These are phyloP conservation scores for Physcomitrellopsis africana DNA, from an alignment of 225 moss, liverwort and hornwort genomes.

Conservation along the genomic window DNA sequence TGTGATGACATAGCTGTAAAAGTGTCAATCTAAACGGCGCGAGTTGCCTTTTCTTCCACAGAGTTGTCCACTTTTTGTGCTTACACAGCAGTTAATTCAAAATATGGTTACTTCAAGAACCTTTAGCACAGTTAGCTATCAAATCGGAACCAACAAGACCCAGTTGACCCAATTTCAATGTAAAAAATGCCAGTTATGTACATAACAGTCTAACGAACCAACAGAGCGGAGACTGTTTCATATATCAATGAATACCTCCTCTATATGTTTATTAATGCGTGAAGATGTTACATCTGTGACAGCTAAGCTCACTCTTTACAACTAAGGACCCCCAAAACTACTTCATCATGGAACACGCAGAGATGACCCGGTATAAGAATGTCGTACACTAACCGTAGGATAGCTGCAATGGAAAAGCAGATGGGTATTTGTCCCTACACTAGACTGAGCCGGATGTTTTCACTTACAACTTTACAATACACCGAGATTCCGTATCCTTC, in stretches of 20 bases:
- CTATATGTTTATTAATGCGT: conserved; percentile 15
- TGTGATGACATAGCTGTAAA: too few relatives aligned
- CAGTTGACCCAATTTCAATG: too few relatives aligned
- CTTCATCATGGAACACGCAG: conserved; percentile 19
- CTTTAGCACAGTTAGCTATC: too few relatives aligned
- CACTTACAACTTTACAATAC: conserved; percentile 30
- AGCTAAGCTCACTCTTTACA: conserved; percentile 18
- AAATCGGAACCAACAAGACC: too few relatives aligned
- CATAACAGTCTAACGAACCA: too few relatives aligned
- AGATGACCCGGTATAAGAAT: conserved; percentile 26
- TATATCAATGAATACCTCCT: neutral
- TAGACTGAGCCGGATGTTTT: conserved; percentile 9
- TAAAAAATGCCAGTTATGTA: too few relatives aligned
- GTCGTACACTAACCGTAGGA: conserved; percentile 31
- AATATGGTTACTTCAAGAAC: too few relatives aligned
- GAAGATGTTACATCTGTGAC: conserved; percentile 32
- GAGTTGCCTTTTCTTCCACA: too few relatives aligned
- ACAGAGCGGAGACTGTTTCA: too few relatives aligned
- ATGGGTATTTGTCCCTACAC: conserved; percentile 6
- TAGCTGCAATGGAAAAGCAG: conserved; percentile 16
- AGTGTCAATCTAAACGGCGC: too few relatives aligned
- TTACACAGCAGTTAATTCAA: too few relatives aligned
- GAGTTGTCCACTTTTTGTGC: too few relatives aligned
- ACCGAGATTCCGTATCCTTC: conserved; percentile 12
- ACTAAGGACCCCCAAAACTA: conserved; percentile 27